Evolutionary conservation across 2,329 filamentous ascomycete species (phyloP), one percentile per base, ranked within the genome.

Genomic region (Neofusicoccum cordaticola): DNA sequence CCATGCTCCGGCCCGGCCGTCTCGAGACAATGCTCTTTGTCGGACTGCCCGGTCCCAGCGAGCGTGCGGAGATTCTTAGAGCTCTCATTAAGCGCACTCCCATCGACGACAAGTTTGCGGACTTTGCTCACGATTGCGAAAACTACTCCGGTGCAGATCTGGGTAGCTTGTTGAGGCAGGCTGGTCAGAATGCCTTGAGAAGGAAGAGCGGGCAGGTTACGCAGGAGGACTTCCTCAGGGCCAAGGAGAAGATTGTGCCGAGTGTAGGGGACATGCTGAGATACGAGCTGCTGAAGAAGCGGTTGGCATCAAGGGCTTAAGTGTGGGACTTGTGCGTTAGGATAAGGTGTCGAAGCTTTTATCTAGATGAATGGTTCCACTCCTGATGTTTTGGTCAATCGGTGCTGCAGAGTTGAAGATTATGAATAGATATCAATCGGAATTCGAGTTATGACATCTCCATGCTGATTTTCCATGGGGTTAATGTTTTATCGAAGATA

Each of bases 1-100:
- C 95, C 1, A 96, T 99, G 87, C 85, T 98, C 11, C 89, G 95
- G 1, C 94, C 95, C 0, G 95, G 95, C 0, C 89, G 95, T 31
- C 84, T 99, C 1, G 94, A 93, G 68, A 94, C 90, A 0, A 86
- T 90, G n/a, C 84, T 98, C 31, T 97, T 94, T 70, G 90, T 99
- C 44, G 93, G 95, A 71, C 80, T 98, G 0, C 95, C 95, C 0
- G 89, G 87, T 31, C 82, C 89, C 0, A 83, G 88, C 7, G 93
- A 97, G 74, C 85, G 95, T 13, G 90, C 91, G 0, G 92, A 96
- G 64, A 99, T 99, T 67, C 82, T 99, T 22, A 84, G 84, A 63
- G 92, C 93, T 2, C 73, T 90, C 65, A 79, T 88, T 35, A 81
- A 81, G 63, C 83, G 81, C 19, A 81, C 84, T 37, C 79, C 77